A percentile compares a stretch with the other conserved stretches of the same genome.
These are phyloP conservation scores for Abelmoschus esculentus DNA, from an alignment of 345 rosid genomes.

Conservation along the genomic window DNA sequence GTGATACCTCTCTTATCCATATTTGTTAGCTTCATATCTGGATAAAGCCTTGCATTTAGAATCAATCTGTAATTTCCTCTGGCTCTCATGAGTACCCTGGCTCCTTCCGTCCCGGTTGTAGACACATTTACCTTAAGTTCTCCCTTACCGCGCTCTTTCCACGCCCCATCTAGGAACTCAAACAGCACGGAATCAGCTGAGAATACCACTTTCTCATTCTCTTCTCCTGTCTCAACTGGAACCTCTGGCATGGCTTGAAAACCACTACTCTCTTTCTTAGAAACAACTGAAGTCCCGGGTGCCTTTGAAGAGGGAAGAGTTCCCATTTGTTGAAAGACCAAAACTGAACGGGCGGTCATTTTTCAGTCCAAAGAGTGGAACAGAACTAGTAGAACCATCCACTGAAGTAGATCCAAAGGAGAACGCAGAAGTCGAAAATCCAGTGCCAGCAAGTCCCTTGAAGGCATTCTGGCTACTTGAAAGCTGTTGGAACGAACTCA, in stretches of 20 bases:
- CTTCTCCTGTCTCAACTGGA: not conserved
- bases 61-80: not conserved
- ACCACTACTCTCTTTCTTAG: not conserved
- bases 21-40: not conserved
- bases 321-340: conserved; percentile 45
- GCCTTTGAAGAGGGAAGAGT: not conserved
- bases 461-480: conserved; percentile 93
- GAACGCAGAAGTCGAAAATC: conserved; percentile 61
- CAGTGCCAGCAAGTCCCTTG: conserved; percentile 88
- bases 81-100: not conserved
- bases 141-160: conserved; percentile 89
- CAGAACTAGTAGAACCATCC: conserved; percentile 40
- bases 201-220: not conserved
- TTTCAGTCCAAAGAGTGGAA: conserved; percentile 40
- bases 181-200: not conserved
- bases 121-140: conserved; percentile 55
- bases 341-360: conserved; percentile 27
- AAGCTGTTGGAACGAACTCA: conserved; percentile 91
- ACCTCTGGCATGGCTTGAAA: not conserved
- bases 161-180: not conserved
- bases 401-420: conserved; percentile 51
- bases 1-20: not conserved
- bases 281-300: not conserved
- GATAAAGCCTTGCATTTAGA: not conserved
- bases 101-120: not conserved